These are phyloP conservation scores for Rhizophagus prolifer DNA, from an alignment of 192 early-diverging fungal genomes.

Conservation along the genomic window DNA sequence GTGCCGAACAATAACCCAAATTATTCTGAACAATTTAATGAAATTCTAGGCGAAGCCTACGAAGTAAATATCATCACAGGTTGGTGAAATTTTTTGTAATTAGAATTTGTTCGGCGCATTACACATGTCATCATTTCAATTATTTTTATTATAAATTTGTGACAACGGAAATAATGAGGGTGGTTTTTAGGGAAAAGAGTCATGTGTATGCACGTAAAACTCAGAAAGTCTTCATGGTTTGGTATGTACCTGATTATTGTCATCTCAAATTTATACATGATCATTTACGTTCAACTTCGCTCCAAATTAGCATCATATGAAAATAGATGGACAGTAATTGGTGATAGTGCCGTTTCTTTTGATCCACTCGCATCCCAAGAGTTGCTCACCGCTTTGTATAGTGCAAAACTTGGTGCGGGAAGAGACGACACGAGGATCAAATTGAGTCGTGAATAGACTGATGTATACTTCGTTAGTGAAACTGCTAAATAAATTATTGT, in stretches of 20 bases:
- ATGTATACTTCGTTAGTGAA: too few relatives aligned
- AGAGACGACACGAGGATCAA: not conserved
- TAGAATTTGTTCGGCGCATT: too few relatives aligned
- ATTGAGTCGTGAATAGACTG: not conserved
- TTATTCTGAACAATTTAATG: too few relatives aligned
- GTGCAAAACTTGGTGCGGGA: slow-evolving; percentile 20
- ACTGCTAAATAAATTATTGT: too few relatives aligned
- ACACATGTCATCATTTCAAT: too few relatives aligned
- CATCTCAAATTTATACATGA: not conserved
- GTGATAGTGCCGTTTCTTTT: slow-evolving; percentile 23
- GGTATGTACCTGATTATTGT: slow-evolving; percentile 10
- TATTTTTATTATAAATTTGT: too few relatives aligned
- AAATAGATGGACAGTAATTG: slow-evolving; percentile 24
- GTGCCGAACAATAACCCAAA: too few relatives aligned
- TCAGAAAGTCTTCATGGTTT: slow-evolving; percentile 22
- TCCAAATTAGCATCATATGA: slow-evolving; percentile 4
- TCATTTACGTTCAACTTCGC: not conserved
- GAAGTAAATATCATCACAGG: too few relatives aligned
- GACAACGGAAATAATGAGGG: too few relatives aligned
- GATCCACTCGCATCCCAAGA: slow-evolving; percentile 29
- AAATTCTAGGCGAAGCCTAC: too few relatives aligned
- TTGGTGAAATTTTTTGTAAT: too few relatives aligned
- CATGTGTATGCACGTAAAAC: slow-evolving; percentile 22
- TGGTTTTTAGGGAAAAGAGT: slow-evolving; percentile 15
- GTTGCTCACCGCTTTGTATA: slow-evolving; percentile 6